These are phyloP conservation scores for Tolypocladium inflatum DNA, from an alignment of 2,329 filamentous ascomycete genomes.

Conservation along the genomic window DNA sequence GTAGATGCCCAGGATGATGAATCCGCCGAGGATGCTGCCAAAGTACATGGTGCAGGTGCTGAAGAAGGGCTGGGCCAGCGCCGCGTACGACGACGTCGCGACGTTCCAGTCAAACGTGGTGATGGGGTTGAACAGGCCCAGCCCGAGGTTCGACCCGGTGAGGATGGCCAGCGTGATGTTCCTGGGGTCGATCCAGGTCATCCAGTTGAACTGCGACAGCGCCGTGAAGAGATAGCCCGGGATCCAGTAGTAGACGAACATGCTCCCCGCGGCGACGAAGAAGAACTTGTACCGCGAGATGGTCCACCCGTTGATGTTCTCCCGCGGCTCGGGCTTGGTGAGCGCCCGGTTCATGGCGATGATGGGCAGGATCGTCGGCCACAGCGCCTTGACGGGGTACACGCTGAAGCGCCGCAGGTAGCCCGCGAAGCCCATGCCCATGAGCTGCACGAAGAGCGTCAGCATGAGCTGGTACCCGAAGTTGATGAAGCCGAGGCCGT, in stretches of 20 bases:
- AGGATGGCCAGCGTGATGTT: constrained; percentile 29
- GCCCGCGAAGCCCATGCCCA: constrained; percentile 47
- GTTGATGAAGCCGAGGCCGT: constrained; percentile 26
- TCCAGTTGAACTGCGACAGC: constrained; percentile 41
- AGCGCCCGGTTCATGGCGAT: constrained; percentile 38
- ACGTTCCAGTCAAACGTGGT: constrained; percentile 32
- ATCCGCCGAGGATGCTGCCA: constrained; percentile 22
- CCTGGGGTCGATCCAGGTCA: constrained; percentile 43
- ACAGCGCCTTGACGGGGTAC: constrained; percentile 40
- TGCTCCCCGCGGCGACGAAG: constrained; percentile 26
- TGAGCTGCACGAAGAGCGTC: constrained; percentile 36
- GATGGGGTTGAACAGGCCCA: constrained; percentile 25
- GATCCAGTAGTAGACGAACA: constrained; percentile 46
- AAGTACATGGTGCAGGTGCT: constrained; percentile 27
- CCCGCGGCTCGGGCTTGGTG: constrained; percentile 15
- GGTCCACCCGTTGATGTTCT: constrained; percentile 21
- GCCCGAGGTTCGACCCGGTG: constrained; percentile 31
- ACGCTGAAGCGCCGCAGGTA: constrained; percentile 39
- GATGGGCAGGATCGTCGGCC: constrained; percentile 39
- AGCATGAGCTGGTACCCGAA: constrained; percentile 38
- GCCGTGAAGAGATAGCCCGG: constrained; percentile 39
- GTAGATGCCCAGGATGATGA: constrained; percentile 30
- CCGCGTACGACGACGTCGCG: constrained; percentile 25
- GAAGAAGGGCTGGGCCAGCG: constrained; percentile 27
- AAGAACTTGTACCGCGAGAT: constrained; percentile 38